Evolutionary conservation across 2,329 filamentous ascomycete genomes (phyloP).

Genomic region (Ustulina deusta): DNA sequence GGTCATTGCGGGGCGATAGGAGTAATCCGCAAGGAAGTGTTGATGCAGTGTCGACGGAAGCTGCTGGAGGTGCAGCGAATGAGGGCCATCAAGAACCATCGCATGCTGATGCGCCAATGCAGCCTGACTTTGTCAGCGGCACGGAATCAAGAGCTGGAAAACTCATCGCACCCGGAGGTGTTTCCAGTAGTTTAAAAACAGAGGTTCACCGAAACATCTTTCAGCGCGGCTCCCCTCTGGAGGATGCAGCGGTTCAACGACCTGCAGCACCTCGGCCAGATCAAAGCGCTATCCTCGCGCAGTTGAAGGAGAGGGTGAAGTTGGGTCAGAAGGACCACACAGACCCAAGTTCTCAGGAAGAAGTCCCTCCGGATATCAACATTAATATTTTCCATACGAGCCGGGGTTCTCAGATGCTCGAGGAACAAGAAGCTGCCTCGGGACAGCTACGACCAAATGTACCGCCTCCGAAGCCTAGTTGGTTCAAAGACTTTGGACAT

Average conservation of each 20-base stretch:
- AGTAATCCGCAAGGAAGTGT: slow-evolving; percentile 2
- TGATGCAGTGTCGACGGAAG: slow-evolving; percentile 8
- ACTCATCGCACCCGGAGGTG: background rate
- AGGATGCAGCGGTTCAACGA: slow-evolving; percentile 31
- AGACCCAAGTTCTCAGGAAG: slow-evolving; percentile 42
- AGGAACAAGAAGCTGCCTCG: slow-evolving; percentile 45
- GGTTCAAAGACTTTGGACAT: slow-evolving; percentile 53
- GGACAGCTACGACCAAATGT: slow-evolving; percentile 39
- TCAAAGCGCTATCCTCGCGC: slow-evolving; percentile 44
- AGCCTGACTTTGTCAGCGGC: background rate
- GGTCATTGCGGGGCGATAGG: slow-evolving; percentile 50
- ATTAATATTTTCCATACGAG: slow-evolving; percentile 63
- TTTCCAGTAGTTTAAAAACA: background rate
- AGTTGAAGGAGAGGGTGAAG: slow-evolving; percentile 37
- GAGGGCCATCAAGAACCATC: slow-evolving; percentile 23
- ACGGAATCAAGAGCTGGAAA: slow-evolving; percentile 22
- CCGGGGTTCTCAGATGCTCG: slow-evolving; percentile 59
- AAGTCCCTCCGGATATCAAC: slow-evolving; percentile 57
- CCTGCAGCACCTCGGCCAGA: slow-evolving; percentile 35
- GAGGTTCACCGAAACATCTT: slow-evolving; percentile 33
- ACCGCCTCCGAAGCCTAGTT: slow-evolving; percentile 46
- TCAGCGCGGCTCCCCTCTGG: slow-evolving; percentile 23
- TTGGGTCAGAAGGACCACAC: slow-evolving; percentile 9
- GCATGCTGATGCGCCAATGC: slow-evolving; percentile 9
- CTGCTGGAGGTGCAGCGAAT: slow-evolving; percentile 20